Conservation (phyloP, 1,284 basidiomycete species). For the Ustilago xerochloae region DNA sequence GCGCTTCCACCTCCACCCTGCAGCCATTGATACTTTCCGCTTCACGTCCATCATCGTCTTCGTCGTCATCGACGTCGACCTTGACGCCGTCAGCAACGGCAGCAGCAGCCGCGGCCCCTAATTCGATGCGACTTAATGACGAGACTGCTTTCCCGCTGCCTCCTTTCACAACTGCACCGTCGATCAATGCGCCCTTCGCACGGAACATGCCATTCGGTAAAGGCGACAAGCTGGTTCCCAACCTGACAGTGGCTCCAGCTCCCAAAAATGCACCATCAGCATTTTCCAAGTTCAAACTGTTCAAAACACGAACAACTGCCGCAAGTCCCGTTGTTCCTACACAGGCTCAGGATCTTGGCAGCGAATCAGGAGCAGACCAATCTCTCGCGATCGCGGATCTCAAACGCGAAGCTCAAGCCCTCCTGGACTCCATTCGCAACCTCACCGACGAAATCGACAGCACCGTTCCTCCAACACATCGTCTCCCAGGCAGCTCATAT, state of each 20-base stretch:
- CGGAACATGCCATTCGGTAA: neutral
- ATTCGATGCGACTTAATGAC: constrained; percentile 24
- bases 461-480: constrained; percentile 21
- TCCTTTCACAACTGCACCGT: constrained; percentile 1
- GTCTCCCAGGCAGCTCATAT: constrained; percentile 11
- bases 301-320: neutral
- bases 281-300: neutral
- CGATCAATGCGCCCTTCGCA: neutral
- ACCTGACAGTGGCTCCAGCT: neutral
- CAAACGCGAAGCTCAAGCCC: constrained; percentile 15
- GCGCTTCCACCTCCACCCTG: constrained; percentile 7
- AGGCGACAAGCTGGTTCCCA: neutral
- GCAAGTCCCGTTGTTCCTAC: neutral
- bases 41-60: constrained; percentile 27
- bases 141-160: constrained; percentile 27
- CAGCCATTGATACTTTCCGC: constrained; percentile 23
- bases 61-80: constrained; percentile 20
- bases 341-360: constrained; percentile 1
- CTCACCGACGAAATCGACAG: constrained; percentile 25
- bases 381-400: constrained; percentile 12
- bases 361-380: constrained; percentile 5
- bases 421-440: constrained; percentile 23
- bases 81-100: constrained; percentile 10
- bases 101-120: neutral
- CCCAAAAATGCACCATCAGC: neutral